Conservation (phyloP, 192 early-diverging fungal species). For the Backusella luteola region DNA sequence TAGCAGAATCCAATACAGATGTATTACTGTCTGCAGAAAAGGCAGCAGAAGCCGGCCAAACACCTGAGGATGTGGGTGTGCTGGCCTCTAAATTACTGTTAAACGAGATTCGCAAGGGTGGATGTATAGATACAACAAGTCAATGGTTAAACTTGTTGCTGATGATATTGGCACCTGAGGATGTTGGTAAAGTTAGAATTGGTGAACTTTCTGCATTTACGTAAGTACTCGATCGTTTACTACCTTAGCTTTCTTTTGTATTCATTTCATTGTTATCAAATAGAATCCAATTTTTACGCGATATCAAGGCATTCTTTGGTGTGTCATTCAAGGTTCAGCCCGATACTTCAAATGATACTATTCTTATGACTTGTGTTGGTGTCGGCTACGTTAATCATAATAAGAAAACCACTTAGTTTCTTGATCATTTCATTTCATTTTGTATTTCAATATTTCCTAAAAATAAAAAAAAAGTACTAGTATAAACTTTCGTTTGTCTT, state of each 20-base stretch:
- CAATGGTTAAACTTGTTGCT: slow-evolving; percentile 88
- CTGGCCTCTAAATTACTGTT: slow-evolving; percentile 77
- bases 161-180: slow-evolving; percentile 88
- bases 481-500: background rate
- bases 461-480: background rate
- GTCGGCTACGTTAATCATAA: slow-evolving; percentile 87
- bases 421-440: slow-evolving; percentile 7
- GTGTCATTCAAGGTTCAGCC: slow-evolving; percentile 88
- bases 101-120: slow-evolving; percentile 83
- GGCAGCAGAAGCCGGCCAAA: slow-evolving; percentile 72
- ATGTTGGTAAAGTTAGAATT: slow-evolving; percentile 88
- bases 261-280: background rate
- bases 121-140: slow-evolving; percentile 84
- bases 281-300: slow-evolving; percentile 90
- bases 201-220: slow-evolving; percentile 85
- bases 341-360: slow-evolving; percentile 45
- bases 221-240: slow-evolving; percentile 42
- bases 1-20: slow-evolving; percentile 89
- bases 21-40: slow-evolving; percentile 84
- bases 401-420: slow-evolving; percentile 68
- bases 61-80: slow-evolving; percentile 89
- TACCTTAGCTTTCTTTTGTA: background rate
- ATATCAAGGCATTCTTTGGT: slow-evolving; percentile 87
- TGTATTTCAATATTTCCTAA: background rate
- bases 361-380: slow-evolving; percentile 84